phyloP scores from a whole-genome alignment of 257 asterid genomes.

The Osmanthus fragrans region DNA sequence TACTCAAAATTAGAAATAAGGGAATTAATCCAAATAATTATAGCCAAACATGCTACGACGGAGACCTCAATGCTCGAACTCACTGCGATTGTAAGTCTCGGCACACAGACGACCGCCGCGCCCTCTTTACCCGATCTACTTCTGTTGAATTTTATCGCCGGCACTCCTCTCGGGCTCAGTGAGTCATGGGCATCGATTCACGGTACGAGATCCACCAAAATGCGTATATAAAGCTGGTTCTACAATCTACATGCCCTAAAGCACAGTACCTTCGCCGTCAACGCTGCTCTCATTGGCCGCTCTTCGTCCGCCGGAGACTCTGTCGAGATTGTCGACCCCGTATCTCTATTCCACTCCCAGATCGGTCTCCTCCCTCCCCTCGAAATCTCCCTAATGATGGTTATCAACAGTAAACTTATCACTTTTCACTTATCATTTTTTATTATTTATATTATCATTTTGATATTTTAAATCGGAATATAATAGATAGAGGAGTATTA shows the following conservation, averaged over 20 bases:
- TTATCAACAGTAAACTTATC: conserved; percentile 26
- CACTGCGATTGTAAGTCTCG: too few species aligned
- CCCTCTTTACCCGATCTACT: too few species aligned
- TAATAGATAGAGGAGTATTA: conserved; percentile 83
- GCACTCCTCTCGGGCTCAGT: conserved; percentile 11
- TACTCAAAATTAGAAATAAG: too few species aligned
- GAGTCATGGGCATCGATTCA: conserved; percentile 72
- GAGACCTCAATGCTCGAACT: too few species aligned
- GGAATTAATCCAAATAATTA: too few species aligned
- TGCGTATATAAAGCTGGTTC: conserved; percentile 85
- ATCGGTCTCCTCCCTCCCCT: conserved; percentile 88
- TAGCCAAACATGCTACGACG: too few species aligned
- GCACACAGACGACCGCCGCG: too few species aligned
- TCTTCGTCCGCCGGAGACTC: conserved; percentile 42
- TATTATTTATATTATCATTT: conserved; percentile 4
- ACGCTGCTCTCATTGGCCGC: conserved; percentile 82
- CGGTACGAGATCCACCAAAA: conserved; percentile 79
- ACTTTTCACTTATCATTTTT: conserved; percentile 12
- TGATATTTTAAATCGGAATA: conserved; percentile 1
- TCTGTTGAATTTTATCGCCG: too few species aligned
- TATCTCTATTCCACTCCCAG: conserved; percentile 92
- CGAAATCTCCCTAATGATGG: conserved; percentile 88
- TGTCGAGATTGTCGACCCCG: conserved; percentile 79
- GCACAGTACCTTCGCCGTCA: conserved; percentile 85
- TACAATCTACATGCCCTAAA: conserved; percentile 89